Evolutionary conservation across 2,329 filamentous ascomycete genomes (phyloP).

Genomic region (Alternaria consortialis): DNA sequence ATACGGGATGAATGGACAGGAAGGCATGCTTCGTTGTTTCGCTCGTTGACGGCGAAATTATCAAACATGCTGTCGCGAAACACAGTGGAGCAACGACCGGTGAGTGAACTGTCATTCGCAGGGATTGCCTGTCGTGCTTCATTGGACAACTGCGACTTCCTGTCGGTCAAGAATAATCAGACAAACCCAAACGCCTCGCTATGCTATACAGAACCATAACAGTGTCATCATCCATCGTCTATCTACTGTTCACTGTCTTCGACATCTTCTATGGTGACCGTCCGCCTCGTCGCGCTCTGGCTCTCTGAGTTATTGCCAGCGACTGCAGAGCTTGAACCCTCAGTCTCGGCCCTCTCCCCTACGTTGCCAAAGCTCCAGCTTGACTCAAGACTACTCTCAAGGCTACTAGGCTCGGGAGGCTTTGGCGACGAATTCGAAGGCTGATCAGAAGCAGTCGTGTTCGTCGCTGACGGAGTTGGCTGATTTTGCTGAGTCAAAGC

Average conservation of each 20-base stretch:
- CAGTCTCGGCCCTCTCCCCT: constrained; percentile 35
- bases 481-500: constrained; percentile 12
- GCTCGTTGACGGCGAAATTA: background rate
- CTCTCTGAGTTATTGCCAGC: constrained; percentile 35
- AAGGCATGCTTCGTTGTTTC: constrained; percentile 18
- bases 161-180: constrained; percentile 4
- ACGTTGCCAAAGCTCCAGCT: constrained; percentile 50
- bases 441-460: constrained; percentile 13
- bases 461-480: constrained; percentile 9
- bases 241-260: constrained; percentile 39
- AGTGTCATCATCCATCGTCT: constrained; percentile 12
- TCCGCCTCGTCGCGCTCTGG: constrained; percentile 33
- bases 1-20: constrained; percentile 23
- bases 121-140: constrained; percentile 12
- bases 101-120: constrained; percentile 19
- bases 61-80: constrained; percentile 8
- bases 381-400: constrained; percentile 46
- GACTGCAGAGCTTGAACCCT: constrained; percentile 42
- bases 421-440: constrained; percentile 32
- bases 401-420: constrained; percentile 38
- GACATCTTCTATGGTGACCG: constrained; percentile 45
- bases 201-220: constrained; percentile 38
- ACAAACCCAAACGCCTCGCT: constrained; percentile 48
- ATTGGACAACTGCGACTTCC: constrained; percentile 2
- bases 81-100: constrained; percentile 18